These are phyloP conservation scores for Suillus occidentalis DNA, from an alignment of 768 basidiomycete species.

Conservation along the genomic window DNA sequence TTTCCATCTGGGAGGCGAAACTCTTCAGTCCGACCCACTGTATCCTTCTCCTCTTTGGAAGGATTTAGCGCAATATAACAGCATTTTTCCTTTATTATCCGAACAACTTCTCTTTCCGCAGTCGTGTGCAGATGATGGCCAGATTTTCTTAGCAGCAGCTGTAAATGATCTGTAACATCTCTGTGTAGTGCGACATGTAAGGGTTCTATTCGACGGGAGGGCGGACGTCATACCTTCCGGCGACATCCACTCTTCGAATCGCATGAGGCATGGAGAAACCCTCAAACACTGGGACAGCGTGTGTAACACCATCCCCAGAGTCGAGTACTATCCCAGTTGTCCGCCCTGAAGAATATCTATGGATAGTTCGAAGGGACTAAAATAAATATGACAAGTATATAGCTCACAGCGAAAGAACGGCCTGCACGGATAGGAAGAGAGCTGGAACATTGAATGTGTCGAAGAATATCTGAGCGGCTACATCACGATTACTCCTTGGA, in stretches of 20 bases:
- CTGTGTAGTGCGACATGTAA: slow-evolving; percentile 39
- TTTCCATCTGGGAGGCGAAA: slow-evolving; percentile 96
- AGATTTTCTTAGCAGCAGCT: slow-evolving; percentile 88
- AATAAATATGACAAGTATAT: background rate
- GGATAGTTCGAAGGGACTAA: slow-evolving; percentile 18
- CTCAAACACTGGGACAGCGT: slow-evolving; percentile 98
- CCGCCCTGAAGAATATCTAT: slow-evolving; percentile 94
- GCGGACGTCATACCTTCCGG: slow-evolving; percentile 68
- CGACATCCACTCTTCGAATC: slow-evolving; percentile 93
- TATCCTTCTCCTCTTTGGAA: slow-evolving; percentile 93
- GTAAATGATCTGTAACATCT: slow-evolving; percentile 96
- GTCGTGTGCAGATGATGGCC: slow-evolving; percentile 96
- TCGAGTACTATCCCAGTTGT: slow-evolving; percentile 99
- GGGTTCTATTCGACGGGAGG: background rate
- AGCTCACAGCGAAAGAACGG: slow-evolving; percentile 89
- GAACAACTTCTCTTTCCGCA: slow-evolving; percentile 94
- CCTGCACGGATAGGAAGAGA: slow-evolving; percentile 94
- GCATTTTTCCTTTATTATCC: slow-evolving; percentile 97
- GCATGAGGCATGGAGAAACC: slow-evolving; percentile 99
- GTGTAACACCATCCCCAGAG: slow-evolving; percentile 98
- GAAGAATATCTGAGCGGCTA: slow-evolving; percentile 98
- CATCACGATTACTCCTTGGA: slow-evolving; percentile 92
- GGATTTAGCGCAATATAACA: slow-evolving; percentile 95
- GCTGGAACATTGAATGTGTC: slow-evolving; percentile 99
- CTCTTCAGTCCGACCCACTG: slow-evolving; percentile 73